Base-by-base conservation (phyloP, 768 basidiomycete species). In the Terana coerulea region DNA sequence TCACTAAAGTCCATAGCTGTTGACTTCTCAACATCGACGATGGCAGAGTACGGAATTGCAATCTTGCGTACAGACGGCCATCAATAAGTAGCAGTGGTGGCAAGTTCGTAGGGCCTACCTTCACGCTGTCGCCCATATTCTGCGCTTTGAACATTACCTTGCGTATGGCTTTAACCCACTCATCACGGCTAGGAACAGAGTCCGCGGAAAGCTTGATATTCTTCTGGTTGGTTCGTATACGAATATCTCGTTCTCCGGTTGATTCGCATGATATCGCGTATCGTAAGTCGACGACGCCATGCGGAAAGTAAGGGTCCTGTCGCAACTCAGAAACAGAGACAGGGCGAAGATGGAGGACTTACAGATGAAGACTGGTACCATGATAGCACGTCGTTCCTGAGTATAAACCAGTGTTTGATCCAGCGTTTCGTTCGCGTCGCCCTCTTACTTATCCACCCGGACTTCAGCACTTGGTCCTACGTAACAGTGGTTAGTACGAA, bases 361-460 rank as follows among this genome's bases (percentile, higher is more conserved):
- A 93, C 94, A 51, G 91, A 85, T 50, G 94, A 92, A 6, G 90
- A 91, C 56, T 92, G 89, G 67, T 91, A 98, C 97, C 97, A 99
- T 15, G 92, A 94, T 24, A 99, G 74, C 0, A 92, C 91, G 61
- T 95, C 93, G 55, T 98, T 95, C 79, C 91, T 94, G 43, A 99
- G 76, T 1, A 95, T 80, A 60, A 98, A 95, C 97, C 97, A 98
- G 66, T 93, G 92, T 64, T 88, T 93, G 60, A 87, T 83, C 86
- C 90, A 95, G 19, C 92, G 83, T 61, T 92, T 95, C 8, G 92
- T 95, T 48, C 90, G 79, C 49, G 85, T 84, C 0, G 92, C 83
- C 63, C 86, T 91, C 76, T 95, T 97, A 60, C 80, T 83, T 34
- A 99, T 75, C 3, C 85, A 84, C 0, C 94, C 97, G 0, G 93